These are phyloP conservation scores for Xylaria grammica DNA, from an alignment of 495 filamentous ascomycete genomes.

Conservation along the genomic window DNA sequence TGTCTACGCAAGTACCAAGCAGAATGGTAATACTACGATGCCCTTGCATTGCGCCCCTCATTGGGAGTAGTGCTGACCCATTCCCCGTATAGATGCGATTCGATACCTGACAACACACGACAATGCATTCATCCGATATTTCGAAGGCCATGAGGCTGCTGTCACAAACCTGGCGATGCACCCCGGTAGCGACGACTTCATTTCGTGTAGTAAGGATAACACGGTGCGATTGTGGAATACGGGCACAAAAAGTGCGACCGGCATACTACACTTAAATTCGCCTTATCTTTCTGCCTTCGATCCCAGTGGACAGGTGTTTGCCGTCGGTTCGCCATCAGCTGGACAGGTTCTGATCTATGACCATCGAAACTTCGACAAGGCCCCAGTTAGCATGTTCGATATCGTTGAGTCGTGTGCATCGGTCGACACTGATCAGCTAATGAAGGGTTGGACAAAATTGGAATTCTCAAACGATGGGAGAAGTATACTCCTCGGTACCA, in stretches of 20 bases:
- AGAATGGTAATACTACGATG: slow-evolving; percentile 64
- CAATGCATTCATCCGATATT: slow-evolving; percentile 93
- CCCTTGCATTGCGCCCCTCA: not conserved
- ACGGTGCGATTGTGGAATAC: slow-evolving; percentile 89
- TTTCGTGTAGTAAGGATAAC: slow-evolving; percentile 87
- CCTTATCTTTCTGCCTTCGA: slow-evolving; percentile 89
- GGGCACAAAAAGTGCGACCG: slow-evolving; percentile 71
- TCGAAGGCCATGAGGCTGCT: slow-evolving; percentile 79
- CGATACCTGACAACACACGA: slow-evolving; percentile 93
- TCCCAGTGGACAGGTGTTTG: slow-evolving; percentile 86
- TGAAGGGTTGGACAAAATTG: slow-evolving; percentile 78
- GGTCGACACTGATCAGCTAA: slow-evolving; percentile 42
- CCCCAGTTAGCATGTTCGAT: slow-evolving; percentile 87
- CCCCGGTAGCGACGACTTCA: slow-evolving; percentile 81
- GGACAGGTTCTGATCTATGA: slow-evolving; percentile 88
- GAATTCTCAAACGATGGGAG: slow-evolving; percentile 97
- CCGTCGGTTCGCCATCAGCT: slow-evolving; percentile 80
- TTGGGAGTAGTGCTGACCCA: slow-evolving; percentile 23
- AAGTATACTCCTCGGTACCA: slow-evolving; percentile 78
- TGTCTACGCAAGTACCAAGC: slow-evolving; percentile 93
- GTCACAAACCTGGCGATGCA: slow-evolving; percentile 81
- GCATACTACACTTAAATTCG: slow-evolving; percentile 73
- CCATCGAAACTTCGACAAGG: slow-evolving; percentile 87
- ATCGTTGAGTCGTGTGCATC: slow-evolving; percentile 53
- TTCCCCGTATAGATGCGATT: slow-evolving; percentile 66